Base-by-base conservation (phyloP, 768 basidiomycete species). In the Gautieria morchelliformis region DNA sequence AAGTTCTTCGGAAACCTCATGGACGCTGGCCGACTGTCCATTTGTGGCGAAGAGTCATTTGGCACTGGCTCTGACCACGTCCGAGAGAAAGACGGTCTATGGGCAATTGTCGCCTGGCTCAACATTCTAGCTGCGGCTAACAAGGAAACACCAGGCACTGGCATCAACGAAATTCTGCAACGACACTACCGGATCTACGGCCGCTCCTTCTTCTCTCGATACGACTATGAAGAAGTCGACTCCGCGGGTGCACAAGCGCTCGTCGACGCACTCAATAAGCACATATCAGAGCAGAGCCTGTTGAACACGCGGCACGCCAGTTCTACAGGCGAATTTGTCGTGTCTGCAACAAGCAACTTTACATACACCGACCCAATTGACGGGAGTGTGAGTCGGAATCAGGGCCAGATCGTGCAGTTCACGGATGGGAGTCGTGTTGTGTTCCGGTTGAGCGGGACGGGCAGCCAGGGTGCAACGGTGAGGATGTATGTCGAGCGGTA, bases 41-140 rank as follows among this genome's bases (percentile, higher is more conserved):
- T 99, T 68, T 99, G 96, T 66, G 96, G 96, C 58, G 96, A 99
- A 70, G 96, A 99, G 74, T 94, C 92, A 4, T 99, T 99, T 70
- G 96, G 96, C 58, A 99, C 96, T 8, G 96, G 96, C n/a, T 98
- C 95, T 14, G 96, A 99, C 72, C 96, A 99, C 71, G 95, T 99
- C 65, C 89, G 96, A 60, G 96, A 99, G 77, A 99, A 99, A 79
- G 96, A 99, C 65, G 96, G 96, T 62, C 75, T 99, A 48, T 99
- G 96, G 96, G 96, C 96, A 50, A 78, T 99, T 62, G 77, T 97
- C 46, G 95, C 96, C 1, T 99, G 96, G 96, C 73, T 99, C 60
- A 95, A 96, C 69, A 97, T 99, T 71, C 77, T 98, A 66, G 78
- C 78, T 17, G 92, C 89, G 22, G 93, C 92, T 33, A 91, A 88